These are phyloP conservation scores for Citrullus colocynthis DNA, from an alignment of 306 rosid species.

Conservation along the genomic window DNA sequence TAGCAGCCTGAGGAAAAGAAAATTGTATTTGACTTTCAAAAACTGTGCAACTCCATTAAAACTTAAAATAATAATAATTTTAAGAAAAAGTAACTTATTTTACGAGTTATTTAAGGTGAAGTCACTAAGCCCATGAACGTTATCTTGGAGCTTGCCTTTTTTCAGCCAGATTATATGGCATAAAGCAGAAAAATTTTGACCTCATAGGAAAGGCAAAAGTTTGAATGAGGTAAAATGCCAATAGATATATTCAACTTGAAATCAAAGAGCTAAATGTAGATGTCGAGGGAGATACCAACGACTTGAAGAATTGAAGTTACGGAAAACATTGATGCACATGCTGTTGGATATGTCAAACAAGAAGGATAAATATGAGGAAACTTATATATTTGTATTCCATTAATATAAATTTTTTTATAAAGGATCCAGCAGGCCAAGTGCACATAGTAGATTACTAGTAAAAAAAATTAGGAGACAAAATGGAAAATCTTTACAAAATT, in stretches of 20 bases:
- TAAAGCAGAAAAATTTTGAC: background rate
- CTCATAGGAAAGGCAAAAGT: background rate
- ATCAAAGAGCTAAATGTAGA: background rate
- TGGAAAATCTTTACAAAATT: no score
- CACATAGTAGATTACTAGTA: background rate
- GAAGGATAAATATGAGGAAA: background rate
- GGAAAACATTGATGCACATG: background rate
- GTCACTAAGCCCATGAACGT: background rate
- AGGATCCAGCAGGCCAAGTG: background rate
- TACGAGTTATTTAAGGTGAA: background rate
- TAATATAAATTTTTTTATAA: background rate
- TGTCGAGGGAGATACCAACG: background rate
- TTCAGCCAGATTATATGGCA: background rate
- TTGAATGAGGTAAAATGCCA: background rate
- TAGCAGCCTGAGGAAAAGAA: constrained; percentile 60
- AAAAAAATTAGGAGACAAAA: background rate
- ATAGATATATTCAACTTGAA: background rate
- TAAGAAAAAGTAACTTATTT: background rate
- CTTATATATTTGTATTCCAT: background rate
- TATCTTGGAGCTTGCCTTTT: background rate
- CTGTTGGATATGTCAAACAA: background rate
- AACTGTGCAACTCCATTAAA: background rate
- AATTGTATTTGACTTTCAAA: constrained; percentile 16
- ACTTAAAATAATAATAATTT: background rate
- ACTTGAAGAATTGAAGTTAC: background rate